These are phyloP conservation scores for Chlorella ohadii DNA, from an alignment of 139 green algal genomes.

Conservation along the genomic window DNA sequence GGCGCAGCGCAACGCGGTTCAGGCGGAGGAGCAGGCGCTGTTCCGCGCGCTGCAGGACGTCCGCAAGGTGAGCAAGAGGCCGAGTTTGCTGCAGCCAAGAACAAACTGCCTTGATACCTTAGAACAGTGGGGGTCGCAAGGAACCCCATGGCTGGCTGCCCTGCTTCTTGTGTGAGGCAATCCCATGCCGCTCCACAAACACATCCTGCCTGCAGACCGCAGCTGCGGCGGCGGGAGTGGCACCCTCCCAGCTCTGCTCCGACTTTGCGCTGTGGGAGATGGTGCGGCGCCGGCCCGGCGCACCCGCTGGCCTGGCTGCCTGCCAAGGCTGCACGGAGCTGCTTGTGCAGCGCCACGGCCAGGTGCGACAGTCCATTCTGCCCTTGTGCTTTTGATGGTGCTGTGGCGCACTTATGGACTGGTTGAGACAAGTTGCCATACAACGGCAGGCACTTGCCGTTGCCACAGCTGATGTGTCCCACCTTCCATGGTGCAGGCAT, in stretches of 20 bases:
- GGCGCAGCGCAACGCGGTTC: background rate
- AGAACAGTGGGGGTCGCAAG: no score
- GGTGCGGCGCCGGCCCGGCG: slow-evolving; percentile 17
- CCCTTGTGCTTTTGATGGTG: no score
- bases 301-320: background rate
- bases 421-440: no score
- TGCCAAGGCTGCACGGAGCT: slow-evolving; percentile 28
- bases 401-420: no score
- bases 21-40: slow-evolving; percentile 27
- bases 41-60: slow-evolving; percentile 23
- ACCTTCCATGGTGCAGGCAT: background rate
- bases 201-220: background rate
- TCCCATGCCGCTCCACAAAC: no score
- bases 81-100: no score
- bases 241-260: slow-evolving; percentile 28
- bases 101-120: no score
- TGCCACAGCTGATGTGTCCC: background rate
- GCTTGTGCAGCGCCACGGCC: slow-evolving; percentile 27
- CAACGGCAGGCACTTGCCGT: background rate
- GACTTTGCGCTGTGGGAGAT: slow-evolving; percentile 46
- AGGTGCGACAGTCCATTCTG: background rate
- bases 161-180: no score
- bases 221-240: background rate
- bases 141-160: no score
- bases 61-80: slow-evolving; percentile 17